Conservation (phyloP, 1,284 basidiomycete genomes). For the Pholiota adiposa region DNA sequence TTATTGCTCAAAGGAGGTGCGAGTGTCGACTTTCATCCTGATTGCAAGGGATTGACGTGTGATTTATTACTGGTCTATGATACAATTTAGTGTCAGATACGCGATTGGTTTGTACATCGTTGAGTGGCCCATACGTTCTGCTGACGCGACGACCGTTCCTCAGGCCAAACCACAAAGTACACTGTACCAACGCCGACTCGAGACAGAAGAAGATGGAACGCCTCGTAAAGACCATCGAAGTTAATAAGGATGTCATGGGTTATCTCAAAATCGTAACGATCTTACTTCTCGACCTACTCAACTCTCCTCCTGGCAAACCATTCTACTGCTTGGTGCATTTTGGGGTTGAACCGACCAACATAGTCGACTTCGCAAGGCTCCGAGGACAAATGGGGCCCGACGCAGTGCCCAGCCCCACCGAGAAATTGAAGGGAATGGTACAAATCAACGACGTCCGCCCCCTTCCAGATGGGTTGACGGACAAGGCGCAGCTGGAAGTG, state of each 20-base stretch:
- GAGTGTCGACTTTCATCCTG: no score
- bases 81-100: background rate
- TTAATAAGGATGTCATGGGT: background rate
- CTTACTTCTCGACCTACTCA: background rate
- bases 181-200: background rate
- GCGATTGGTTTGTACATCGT: background rate
- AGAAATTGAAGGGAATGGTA: background rate
- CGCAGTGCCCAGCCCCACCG: background rate
- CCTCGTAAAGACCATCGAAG: background rate
- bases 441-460: background rate
- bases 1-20: background rate
- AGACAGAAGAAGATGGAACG: background rate
- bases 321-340: background rate
- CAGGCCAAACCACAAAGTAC: background rate
- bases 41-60: no score
- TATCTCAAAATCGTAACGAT: background rate
- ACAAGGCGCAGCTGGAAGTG: background rate
- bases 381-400: background rate
- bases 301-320: background rate
- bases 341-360: background rate
- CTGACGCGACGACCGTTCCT: background rate
- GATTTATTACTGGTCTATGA: no score
- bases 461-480: background rate
- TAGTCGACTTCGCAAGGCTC: background rate
- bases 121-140: background rate